A percentile compares a stretch with the other conserved stretches of the same genome.
phyloP scores from a whole-genome alignment of 2,329 filamentous ascomycete species.

The Knufia fluminis region DNA sequence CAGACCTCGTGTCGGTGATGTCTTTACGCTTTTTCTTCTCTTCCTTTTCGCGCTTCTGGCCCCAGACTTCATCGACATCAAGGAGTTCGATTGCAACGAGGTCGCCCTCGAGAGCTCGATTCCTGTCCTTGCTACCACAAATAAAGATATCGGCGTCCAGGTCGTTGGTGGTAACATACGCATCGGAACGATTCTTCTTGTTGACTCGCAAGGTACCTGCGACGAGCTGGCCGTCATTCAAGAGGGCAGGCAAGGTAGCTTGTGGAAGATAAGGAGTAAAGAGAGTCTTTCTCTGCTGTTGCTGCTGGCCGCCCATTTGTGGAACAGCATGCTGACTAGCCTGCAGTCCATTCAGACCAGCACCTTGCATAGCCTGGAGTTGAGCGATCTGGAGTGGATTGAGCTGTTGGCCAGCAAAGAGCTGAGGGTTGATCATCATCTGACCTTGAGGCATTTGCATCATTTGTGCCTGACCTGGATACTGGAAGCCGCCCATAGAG shows the following conservation, averaged over 20 bases:
- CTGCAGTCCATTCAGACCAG: conserved; percentile 60
- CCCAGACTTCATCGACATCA: conserved; percentile 97
- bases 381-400: conserved; percentile 83
- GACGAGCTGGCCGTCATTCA: conserved; percentile 86
- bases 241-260: conserved; percentile 79
- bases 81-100: conserved; percentile 91
- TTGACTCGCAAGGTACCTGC: conserved; percentile 95
- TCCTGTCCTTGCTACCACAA: conserved; percentile 97
- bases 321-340: conserved; percentile 60
- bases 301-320: conserved; percentile 56
- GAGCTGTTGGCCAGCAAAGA: conserved; percentile 77
- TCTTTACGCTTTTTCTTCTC: conserved; percentile 99
- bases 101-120: conserved; percentile 91
- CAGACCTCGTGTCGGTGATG: conserved; percentile 82
- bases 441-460: conserved; percentile 77
- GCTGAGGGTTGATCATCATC: conserved; percentile 66
- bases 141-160: conserved; percentile 99
- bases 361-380: conserved; percentile 83
- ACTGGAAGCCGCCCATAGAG: conserved; percentile 78
- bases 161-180: conserved; percentile 90
- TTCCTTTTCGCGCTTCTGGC: conserved; percentile 97
- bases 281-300: conserved; percentile 93
- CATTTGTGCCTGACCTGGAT: conserved; percentile 74
- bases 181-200: conserved; percentile 99
- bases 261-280: conserved; percentile 97